phyloP scores from a whole-genome alignment of 2,329 filamentous ascomycete genomes.

The Dactylonectria estremocensis region DNA sequence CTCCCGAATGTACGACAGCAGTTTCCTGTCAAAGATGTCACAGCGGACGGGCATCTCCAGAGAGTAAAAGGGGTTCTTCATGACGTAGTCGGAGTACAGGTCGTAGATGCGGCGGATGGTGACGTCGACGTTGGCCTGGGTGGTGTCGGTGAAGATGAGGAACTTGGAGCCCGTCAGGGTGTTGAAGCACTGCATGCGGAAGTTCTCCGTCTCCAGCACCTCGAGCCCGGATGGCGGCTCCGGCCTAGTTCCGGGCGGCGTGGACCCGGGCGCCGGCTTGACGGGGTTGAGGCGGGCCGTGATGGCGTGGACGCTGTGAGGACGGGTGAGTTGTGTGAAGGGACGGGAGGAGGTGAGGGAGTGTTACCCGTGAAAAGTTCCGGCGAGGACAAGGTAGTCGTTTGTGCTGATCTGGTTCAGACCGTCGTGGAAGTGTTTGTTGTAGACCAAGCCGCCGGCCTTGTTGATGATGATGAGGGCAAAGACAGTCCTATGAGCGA shows the following conservation, averaged over 20 bases:
- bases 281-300: constrained; percentile 75
- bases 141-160: constrained; percentile 91
- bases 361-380: constrained; percentile 92
- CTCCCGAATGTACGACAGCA: constrained; percentile 84
- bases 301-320: constrained; percentile 76
- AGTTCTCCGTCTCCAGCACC: constrained; percentile 93
- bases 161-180: constrained; percentile 97
- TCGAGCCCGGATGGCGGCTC: constrained; percentile 85
- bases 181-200: constrained; percentile 95
- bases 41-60: constrained; percentile 97
- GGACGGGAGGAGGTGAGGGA: constrained; percentile 12
- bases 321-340: constrained; percentile 32
- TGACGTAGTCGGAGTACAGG: constrained; percentile 95
- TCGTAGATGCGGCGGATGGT: constrained; percentile 92
- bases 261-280: constrained; percentile 54
- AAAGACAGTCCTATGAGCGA: constrained; percentile 85
- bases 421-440: constrained; percentile 90
- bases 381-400: constrained; percentile 96
- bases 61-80: constrained; percentile 99
- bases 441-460: constrained; percentile 95
- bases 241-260: constrained; percentile 64
- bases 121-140: constrained; percentile 88
- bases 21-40: constrained; percentile 92
- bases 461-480: constrained; percentile 99
- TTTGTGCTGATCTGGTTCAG: constrained; percentile 93